These are phyloP conservation scores for Flaveria floridana DNA, from an alignment of 140 eudicot genomes.

Conservation along the genomic window DNA sequence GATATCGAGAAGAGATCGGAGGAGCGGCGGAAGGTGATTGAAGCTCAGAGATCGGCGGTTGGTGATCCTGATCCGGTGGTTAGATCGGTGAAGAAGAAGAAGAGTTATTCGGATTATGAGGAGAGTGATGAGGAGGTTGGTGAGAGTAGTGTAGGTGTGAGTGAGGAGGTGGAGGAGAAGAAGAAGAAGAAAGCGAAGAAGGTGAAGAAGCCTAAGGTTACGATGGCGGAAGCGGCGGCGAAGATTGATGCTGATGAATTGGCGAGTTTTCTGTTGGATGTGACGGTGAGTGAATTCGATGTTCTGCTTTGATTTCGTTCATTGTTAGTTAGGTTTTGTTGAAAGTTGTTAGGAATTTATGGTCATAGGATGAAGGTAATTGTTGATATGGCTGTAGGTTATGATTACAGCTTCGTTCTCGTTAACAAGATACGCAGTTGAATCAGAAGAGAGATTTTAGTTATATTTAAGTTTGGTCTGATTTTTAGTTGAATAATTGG, in stretches of 20 bases:
- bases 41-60: slow-evolving; percentile 47
- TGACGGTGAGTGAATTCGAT: slow-evolving; percentile 46
- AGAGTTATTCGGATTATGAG: slow-evolving; percentile 35
- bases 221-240: slow-evolving; percentile 73
- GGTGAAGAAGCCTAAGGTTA: slow-evolving; percentile 68
- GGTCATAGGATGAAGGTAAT: neutral
- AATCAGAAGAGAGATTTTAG: neutral
- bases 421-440: neutral
- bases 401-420: neutral
- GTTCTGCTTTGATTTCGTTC: neutral
- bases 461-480: neutral
- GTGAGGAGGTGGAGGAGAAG: slow-evolving; percentile 40
- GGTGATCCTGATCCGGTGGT: slow-evolving; percentile 29
- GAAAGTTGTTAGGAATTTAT: neutral
- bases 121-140: slow-evolving; percentile 44
- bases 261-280: slow-evolving; percentile 52
- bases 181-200: slow-evolving; percentile 64
- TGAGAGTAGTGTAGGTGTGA: slow-evolving; percentile 22
- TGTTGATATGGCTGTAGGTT: neutral
- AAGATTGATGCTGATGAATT: slow-evolving; percentile 73
- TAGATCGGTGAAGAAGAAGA: slow-evolving; percentile 43
- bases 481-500: neutral
- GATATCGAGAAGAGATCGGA: slow-evolving; percentile 67
- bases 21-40: slow-evolving; percentile 63
- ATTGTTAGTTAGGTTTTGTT: neutral